phyloP scores from a whole-genome alignment of 2,329 filamentous ascomycete genomes.

The Pseudohalonectria lignicola region DNA sequence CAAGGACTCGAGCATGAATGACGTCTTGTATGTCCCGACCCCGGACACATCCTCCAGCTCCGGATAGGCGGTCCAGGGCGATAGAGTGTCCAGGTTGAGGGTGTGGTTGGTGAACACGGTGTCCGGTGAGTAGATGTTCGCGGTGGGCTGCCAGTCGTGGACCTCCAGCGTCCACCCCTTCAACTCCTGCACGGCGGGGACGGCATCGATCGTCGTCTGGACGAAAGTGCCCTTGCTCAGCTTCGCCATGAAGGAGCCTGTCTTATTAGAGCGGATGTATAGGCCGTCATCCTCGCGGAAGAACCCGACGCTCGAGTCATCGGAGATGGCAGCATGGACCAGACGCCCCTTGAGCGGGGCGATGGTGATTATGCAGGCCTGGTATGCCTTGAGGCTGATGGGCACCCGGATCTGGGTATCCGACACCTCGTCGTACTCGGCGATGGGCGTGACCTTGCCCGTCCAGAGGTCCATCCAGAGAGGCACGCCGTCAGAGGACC shows the following conservation, averaged over 20 bases:
- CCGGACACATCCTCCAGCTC: constrained; percentile 5
- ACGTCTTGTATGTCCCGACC: constrained; percentile 6
- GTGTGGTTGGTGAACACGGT: constrained; percentile 3
- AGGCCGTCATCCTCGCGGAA: constrained; percentile 4
- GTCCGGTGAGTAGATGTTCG: constrained; percentile 4
- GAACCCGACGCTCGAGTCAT: not conserved
- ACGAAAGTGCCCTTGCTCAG: constrained; percentile 3
- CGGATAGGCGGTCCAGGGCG: constrained; percentile 5
- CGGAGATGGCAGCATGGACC: no score
- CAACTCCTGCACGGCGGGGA: constrained; percentile 2
- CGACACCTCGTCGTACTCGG: constrained; percentile 5
- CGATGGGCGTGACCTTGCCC: constrained; percentile 4
- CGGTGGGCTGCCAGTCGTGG: constrained; percentile 3
- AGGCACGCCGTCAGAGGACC: constrained; percentile 3
- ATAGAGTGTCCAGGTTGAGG: constrained; percentile 4
- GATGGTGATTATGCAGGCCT: constrained; percentile 5
- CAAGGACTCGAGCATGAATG: constrained; percentile 1
- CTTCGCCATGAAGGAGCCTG: constrained; percentile 1
- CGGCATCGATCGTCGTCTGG: constrained; percentile 1
- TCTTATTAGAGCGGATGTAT: constrained; percentile 5
- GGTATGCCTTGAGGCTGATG: constrained; percentile 5
- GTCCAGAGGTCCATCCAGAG: constrained; percentile 6
- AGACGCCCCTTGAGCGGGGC: no score
- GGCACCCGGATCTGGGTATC: constrained; percentile 6
- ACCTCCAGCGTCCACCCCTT: not conserved